Evolutionary conservation across 768 basidiomycete species (phyloP), one percentile per base, ranked within the genome.

Genomic region (Ramaria sp.): DNA sequence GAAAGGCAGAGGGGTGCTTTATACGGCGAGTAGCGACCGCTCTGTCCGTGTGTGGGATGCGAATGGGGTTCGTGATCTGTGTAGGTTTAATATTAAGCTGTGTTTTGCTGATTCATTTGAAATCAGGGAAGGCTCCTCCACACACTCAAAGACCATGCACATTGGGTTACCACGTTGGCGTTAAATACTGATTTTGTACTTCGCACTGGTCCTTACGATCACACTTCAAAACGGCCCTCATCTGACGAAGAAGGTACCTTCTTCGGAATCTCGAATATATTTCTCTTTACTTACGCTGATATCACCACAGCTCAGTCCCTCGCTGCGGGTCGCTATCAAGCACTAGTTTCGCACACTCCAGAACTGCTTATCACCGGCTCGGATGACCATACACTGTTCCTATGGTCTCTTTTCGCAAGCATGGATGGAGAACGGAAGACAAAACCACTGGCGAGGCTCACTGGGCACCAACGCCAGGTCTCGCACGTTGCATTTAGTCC

Each of bases 111-210:
- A 10, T 50, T 33, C 12, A 24, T 19, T 10, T 2, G 9, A 37
- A 10, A 34, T 11, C 27, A 94, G 87, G 95, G 94, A 0, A 86
- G 82, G 68, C 80, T 83, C 27, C 73, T 97, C 38, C 79, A 94
- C 63, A 84, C 85, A 0, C 73, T 98, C 27, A 92, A 90, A 68
- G 93, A 97, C 60, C 95, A 99, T 64, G 96, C 93, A 0, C 96
- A 99, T 65, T 98, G 94, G 95, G 96, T 99, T 7, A 99, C 94
- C 19, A 98, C 94, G 0, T 81, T 99, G 45, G 84, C 96, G 3
- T 76, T 97, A 54, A 95, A 93, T 69, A 94, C 94, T 10, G 95
- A 99, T 67, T 96, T 94, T 65, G 82, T 95, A 27, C 77, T 96
- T 4, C 84, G 94, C 22, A 97, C 95, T 0, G 95, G 95, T 0